Evolutionary conservation across 2,329 filamentous ascomycete genomes (phyloP), one percentile per base, ranked within the genome.

Genomic region (Cercospora citrullina): DNA sequence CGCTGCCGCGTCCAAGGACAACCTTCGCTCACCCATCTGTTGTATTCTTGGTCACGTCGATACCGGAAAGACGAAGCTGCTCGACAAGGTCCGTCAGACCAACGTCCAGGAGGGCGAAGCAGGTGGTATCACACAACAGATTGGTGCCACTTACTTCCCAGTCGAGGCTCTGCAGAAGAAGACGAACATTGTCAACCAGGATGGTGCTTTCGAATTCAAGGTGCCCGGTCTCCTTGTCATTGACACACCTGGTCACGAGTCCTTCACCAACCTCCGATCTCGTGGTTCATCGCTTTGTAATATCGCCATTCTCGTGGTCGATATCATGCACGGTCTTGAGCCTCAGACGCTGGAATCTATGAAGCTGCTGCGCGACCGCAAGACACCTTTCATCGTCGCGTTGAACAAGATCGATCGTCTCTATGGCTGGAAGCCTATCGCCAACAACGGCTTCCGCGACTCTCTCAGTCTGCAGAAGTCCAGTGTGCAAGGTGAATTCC

Each of bases 41-140:
- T 98, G 94, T 90, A 99, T 99, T 87, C 89, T 99, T 72, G 95
- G 95, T 77, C 95, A 99, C 88, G 95, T 99, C 87, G 95, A 99
- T 89, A 99, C 96, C 57, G 95, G 95, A 80, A 99, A 99, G 85
- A 99, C 95, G n/a, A 99, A 98, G 84, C 85, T 99, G 71, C 87
- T 99, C 67, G 95, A 99, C 85, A 99, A 99, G 85, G 92, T 99
- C 77, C 91, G 95, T 77, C 93, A 97, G 81, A 98, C 95, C 67
- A 98, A 99, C 78, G 95, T 99, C 39, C 96, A 99, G 79, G 95
- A 98, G 82, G 95, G 95, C 77, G 95, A 99, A 87, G 96, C 95
- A 48, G 96, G 95, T 86, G 95, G 95, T 89, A 99, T 99, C 77
- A 99, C 95, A 7, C 95, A 99, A 83, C 95, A 99, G 82, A 99